Percentiles rank a stretch among this genome's conserved stretches.
These are phyloP conservation scores for Debaryomyces coudertii DNA, from an alignment of 1,139 yeast genomes.

Conservation along the genomic window DNA sequence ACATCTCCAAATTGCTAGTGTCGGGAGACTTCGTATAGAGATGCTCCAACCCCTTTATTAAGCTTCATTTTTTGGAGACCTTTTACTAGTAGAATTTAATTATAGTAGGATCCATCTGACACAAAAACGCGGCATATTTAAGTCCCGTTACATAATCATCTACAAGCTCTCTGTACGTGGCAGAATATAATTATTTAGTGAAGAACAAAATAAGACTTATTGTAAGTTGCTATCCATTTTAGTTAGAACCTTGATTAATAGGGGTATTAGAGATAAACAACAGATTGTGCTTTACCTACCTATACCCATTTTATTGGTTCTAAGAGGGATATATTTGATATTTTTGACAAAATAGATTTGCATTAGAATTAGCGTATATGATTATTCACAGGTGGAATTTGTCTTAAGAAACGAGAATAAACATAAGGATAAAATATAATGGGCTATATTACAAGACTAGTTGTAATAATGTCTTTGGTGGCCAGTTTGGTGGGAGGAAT, in stretches of 20 bases:
- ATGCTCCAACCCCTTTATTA: not conserved
- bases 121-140: conserved; percentile 6
- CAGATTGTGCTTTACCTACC: not conserved
- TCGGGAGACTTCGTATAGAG: too few species aligned
- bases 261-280: not conserved
- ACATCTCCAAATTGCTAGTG: too few species aligned
- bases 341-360: not conserved
- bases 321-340: not conserved
- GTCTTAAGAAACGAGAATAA: not conserved
- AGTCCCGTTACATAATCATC: not conserved
- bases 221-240: not conserved
- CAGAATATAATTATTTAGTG: conserved; percentile 6
- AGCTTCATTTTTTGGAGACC: not conserved
- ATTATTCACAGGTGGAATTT: conserved; percentile 6
- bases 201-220: not conserved
- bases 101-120: not conserved
- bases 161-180: conserved; percentile 9
- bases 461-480: conserved; percentile 1
- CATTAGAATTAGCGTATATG: conserved; percentile 2
- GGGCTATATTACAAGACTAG: not conserved
- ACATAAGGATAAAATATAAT: not conserved
- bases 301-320: not conserved
- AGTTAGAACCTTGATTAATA: not conserved
- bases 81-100: not conserved
- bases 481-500: conserved; percentile 6